Percentiles rank a stretch among this genome's conserved stretches.
These are phyloP conservation scores for Phytopythium mirpurense DNA, from an alignment of 352 stramenopile species.

Conservation along the genomic window DNA sequence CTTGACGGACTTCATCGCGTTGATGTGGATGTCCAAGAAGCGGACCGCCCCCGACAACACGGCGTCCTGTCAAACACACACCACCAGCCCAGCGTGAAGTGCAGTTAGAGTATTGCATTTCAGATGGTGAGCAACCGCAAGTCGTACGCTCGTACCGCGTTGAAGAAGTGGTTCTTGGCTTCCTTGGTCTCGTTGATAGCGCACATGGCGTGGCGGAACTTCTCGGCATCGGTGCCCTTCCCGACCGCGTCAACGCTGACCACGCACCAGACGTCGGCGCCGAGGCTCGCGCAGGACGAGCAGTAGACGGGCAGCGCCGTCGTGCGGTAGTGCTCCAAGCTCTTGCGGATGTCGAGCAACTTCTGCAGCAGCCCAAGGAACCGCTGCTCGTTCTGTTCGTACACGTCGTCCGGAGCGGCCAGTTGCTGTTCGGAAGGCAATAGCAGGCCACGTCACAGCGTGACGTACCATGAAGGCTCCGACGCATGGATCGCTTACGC, in stretches of 20 bases:
- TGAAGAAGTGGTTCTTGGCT: constrained; percentile 71
- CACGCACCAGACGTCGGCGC: constrained; percentile 70
- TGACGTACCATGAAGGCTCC: too few species aligned
- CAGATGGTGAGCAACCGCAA: too few species aligned
- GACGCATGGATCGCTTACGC: background rate
- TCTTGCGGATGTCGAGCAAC: constrained; percentile 67
- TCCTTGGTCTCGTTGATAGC: constrained; percentile 74
- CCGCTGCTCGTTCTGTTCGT: constrained; percentile 65
- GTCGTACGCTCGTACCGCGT: too few species aligned
- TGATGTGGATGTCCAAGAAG: constrained; percentile 72
- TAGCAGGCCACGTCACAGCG: background rate
- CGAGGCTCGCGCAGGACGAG: constrained; percentile 50
- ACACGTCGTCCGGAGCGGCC: constrained; percentile 48
- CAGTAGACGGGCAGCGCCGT: constrained; percentile 59
- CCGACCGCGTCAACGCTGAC: constrained; percentile 59
- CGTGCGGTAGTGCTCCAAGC: constrained; percentile 57
- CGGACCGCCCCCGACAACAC: constrained; percentile 52
- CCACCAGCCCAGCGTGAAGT: background rate
- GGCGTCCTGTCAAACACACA: constrained; percentile 31
- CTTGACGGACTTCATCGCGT: constrained; percentile 67
- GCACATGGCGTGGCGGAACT: constrained; percentile 71
- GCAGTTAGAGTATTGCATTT: background rate
- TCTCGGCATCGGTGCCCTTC: constrained; percentile 57
- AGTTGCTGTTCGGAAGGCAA: constrained; percentile 23
- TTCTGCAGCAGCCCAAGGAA: constrained; percentile 65